Percentiles rank a stretch among this genome's conserved stretches.
These are phyloP conservation scores for Psilocybe azurescens DNA, from an alignment of 768 basidiomycete species.

Conservation along the genomic window DNA sequence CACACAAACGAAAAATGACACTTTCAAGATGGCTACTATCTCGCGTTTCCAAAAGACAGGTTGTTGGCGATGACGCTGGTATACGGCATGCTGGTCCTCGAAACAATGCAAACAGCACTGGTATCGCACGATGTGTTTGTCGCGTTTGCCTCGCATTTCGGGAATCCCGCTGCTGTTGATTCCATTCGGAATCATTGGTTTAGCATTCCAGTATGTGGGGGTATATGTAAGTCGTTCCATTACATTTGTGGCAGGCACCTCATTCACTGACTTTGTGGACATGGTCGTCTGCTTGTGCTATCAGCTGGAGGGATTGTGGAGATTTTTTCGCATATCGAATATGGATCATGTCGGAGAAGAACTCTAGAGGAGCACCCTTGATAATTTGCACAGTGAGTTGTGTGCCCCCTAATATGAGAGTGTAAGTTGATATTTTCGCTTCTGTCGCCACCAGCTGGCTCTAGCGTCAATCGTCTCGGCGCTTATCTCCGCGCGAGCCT, in stretches of 20 bases:
- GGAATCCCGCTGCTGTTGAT: slow-evolving; percentile 19
- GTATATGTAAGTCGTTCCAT: slow-evolving; percentile 27
- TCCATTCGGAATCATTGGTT: slow-evolving; percentile 28
- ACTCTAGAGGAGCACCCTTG: slow-evolving; percentile 21
- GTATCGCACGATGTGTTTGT: slow-evolving; percentile 29
- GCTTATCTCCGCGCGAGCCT: slow-evolving; percentile 26
- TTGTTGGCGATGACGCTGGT: slow-evolving; percentile 28
- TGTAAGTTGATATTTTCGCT: background rate
- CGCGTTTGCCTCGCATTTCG: slow-evolving; percentile 23
- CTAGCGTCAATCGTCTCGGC: slow-evolving; percentile 26
- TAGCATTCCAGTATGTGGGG: slow-evolving; percentile 34
- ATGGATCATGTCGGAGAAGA: slow-evolving; percentile 25
- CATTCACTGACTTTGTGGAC: background rate
- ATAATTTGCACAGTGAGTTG: slow-evolving; percentile 27
- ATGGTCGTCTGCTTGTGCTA: background rate
- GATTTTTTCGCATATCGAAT: slow-evolving; percentile 36
- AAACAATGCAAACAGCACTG: slow-evolving; percentile 30
- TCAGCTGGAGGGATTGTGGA: slow-evolving; percentile 36
- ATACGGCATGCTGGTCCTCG: slow-evolving; percentile 27
- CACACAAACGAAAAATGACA: background rate
- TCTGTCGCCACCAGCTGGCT: slow-evolving; percentile 21
- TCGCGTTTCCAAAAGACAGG: slow-evolving; percentile 36
- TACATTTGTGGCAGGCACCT: too few relatives aligned
- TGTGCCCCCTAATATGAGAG: background rate
- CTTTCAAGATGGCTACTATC: slow-evolving; percentile 32